Conservation (phyloP, 257 asterid genomes). For the Solanum stenotomum region DNA sequence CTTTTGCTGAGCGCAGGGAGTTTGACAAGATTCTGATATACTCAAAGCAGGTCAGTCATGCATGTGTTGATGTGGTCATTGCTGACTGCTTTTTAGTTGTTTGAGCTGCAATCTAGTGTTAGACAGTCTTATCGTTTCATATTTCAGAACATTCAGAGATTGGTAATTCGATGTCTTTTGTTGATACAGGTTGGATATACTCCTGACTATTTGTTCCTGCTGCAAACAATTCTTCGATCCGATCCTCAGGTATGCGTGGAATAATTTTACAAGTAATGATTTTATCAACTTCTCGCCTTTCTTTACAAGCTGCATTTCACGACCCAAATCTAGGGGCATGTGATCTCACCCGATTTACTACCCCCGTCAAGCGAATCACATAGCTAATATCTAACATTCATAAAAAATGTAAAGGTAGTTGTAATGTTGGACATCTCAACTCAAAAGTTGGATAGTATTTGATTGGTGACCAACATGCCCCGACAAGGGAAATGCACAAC, state of each 20-base stretch:
- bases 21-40: slow-evolving; percentile 94
- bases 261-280: neutral
- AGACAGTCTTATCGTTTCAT: neutral
- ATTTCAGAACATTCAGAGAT: neutral
- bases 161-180: neutral
- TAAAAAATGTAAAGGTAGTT: neutral
- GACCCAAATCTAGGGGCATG: neutral
- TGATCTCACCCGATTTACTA: neutral
- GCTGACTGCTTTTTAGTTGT: neutral
- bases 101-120: neutral
- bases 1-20: slow-evolving; percentile 99
- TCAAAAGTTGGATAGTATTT: neutral
- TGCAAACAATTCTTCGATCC: slow-evolving; percentile 97
- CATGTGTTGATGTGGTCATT: neutral
- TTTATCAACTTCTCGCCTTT: neutral
- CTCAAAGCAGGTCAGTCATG: slow-evolving; percentile 78
- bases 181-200: slow-evolving; percentile 88
- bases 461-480: neutral
- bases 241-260: slow-evolving; percentile 81
- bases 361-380: neutral
- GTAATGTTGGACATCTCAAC: neutral
- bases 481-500: neutral
- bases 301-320: neutral
- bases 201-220: slow-evolving; percentile 92
- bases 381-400: neutral